Evolutionary conservation across 345 rosid species (phyloP).

Genomic region (Kernera saxatilis): DNA sequence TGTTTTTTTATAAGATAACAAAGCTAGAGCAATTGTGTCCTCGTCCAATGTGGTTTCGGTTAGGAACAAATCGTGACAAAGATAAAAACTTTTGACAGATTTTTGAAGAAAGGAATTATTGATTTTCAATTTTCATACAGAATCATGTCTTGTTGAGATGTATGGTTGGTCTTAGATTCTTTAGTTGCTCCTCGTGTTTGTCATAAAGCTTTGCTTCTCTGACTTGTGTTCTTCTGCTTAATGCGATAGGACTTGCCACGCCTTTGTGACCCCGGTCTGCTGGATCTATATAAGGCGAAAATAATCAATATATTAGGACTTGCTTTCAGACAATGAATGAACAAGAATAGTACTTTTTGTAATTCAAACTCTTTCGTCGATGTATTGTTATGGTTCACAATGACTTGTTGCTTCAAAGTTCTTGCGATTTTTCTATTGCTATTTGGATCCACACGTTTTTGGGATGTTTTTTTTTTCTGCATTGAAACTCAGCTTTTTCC

Average conservation of each 20-base stretch:
- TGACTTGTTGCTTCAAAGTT: slow-evolving; percentile 3
- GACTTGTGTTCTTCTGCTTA: slow-evolving; percentile 35
- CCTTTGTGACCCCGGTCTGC: slow-evolving; percentile 66
- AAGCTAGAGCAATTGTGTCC: not conserved
- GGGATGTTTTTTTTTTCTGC: not conserved
- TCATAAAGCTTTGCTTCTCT: slow-evolving; percentile 8
- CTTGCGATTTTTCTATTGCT: not conserved
- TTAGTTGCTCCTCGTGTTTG: not conserved
- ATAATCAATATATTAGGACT: slow-evolving; percentile 17
- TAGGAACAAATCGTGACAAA: not conserved
- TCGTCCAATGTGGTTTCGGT: not conserved
- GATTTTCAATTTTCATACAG: not conserved
- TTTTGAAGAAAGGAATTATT: not conserved
- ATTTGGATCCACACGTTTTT: not conserved
- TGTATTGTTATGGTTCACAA: slow-evolving; percentile 7
- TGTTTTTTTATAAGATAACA: not conserved
- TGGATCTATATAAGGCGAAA: slow-evolving; percentile 38
- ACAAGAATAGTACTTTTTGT: not conserved
- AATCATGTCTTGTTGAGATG: slow-evolving; percentile 1
- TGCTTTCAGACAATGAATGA: slow-evolving; percentile 25
- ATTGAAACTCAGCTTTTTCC: not conserved
- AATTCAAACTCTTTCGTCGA: not conserved
- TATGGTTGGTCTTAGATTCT: not conserved
- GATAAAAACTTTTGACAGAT: not conserved
- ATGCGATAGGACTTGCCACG: slow-evolving; percentile 72